Percentiles rank a stretch among this genome's conserved stretches.
These are phyloP conservation scores for Larix kaempferi DNA, from an alignment of 75 land plant genomes.

Conservation along the genomic window DNA sequence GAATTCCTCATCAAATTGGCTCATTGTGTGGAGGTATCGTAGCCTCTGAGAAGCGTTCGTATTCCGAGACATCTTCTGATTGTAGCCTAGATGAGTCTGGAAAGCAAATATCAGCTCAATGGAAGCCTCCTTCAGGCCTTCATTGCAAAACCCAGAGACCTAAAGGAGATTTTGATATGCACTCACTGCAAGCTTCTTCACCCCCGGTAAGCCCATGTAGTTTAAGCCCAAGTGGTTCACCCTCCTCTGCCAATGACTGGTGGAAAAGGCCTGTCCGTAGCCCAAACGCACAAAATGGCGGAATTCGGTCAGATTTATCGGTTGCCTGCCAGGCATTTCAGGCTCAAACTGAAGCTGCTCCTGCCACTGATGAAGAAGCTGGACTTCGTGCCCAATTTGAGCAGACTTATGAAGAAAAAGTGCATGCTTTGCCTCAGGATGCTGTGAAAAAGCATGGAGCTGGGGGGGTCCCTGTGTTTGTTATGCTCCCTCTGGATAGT, in stretches of 20 bases:
- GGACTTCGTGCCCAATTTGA: not conserved
- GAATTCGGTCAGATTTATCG: slow-evolving; percentile 41
- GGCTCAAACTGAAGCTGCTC: slow-evolving; percentile 4
- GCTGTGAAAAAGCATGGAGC: slow-evolving; percentile 8
- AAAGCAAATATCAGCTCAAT: slow-evolving; percentile 19
- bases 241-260: slow-evolving; percentile 22
- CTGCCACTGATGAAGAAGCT: slow-evolving; percentile 3
- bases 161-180: slow-evolving; percentile 6
- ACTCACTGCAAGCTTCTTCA: slow-evolving; percentile 9
- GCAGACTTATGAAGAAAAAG: slow-evolving; percentile 12
- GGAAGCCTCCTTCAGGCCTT: slow-evolving; percentile 24
- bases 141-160: slow-evolving; percentile 19
- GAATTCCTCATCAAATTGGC: slow-evolving; percentile 40
- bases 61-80: not conserved
- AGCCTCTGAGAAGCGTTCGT: not conserved
- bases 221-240: slow-evolving; percentile 31
- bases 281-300: not conserved
- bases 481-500: slow-evolving; percentile 90
- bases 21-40: slow-evolving; percentile 19
- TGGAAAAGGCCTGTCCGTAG: not conserved
- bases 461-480: slow-evolving; percentile 77
- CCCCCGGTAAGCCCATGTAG: slow-evolving; percentile 55
- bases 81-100: not conserved
- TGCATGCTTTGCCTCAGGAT: not conserved
- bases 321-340: slow-evolving; percentile 55